Percentiles rank a stretch among this genome's conserved stretches.
These are phyloP conservation scores for Dendrobium nobile DNA, from an alignment of 106 monocot species.

Conservation along the genomic window DNA sequence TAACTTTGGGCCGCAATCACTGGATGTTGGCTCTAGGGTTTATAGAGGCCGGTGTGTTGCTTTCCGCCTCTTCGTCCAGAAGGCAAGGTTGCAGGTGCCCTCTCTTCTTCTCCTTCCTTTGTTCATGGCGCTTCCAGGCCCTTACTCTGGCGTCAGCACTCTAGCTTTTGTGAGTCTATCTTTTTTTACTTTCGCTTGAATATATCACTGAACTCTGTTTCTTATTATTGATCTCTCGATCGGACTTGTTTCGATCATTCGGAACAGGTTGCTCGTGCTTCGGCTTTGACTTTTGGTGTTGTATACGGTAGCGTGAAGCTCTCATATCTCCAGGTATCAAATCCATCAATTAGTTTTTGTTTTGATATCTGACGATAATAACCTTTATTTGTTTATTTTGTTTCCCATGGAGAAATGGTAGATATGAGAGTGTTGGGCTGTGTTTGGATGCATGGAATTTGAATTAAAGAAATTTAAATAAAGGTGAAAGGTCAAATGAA, in stretches of 20 bases:
- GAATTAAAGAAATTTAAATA: too few species aligned
- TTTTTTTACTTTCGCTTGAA: not conserved
- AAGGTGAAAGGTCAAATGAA: too few species aligned
- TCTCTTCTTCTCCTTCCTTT: not conserved
- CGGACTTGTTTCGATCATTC: not conserved
- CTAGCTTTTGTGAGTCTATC: slow-evolving; percentile 40
- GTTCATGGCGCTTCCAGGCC: slow-evolving; percentile 50
- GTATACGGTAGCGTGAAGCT: slow-evolving; percentile 62
- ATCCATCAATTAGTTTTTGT: not conserved
- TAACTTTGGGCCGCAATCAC: not conserved
- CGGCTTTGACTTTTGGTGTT: slow-evolving; percentile 38
- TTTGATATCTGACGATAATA: not conserved
- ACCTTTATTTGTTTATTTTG: not conserved
- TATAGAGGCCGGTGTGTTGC: not conserved
- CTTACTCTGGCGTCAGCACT: slow-evolving; percentile 58
- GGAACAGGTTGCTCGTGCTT: slow-evolving; percentile 59
- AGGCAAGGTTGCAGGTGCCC: slow-evolving; percentile 3
- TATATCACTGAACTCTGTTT: not conserved
- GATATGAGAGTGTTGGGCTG: not conserved
- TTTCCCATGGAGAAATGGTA: not conserved
- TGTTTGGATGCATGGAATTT: not conserved
- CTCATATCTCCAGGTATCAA: slow-evolving; percentile 45
- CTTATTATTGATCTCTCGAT: not conserved
- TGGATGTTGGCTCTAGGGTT: not conserved
- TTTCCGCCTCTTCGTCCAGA: not conserved